A percentile compares a stretch with the other conserved stretches of the same genome.
Conservation (phyloP, 768 basidiomycete species). For the Suillus sp. region DNA sequence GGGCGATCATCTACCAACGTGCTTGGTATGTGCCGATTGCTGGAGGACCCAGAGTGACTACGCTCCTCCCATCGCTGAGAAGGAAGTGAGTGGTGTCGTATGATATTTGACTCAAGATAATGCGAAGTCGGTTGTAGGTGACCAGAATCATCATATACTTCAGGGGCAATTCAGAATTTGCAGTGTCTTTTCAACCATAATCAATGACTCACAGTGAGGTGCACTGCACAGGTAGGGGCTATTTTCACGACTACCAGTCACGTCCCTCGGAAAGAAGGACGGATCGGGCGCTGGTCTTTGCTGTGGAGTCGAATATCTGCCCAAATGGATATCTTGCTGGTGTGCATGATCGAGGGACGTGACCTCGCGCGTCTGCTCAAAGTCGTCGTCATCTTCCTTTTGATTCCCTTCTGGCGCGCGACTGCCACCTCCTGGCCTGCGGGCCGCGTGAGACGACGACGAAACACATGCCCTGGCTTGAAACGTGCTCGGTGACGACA, state of each 20-base stretch:
- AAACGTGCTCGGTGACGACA: conserved; percentile 20
- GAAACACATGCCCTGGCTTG: conserved; percentile 48
- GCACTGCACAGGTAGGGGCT: not conserved
- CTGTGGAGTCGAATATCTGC: conserved; percentile 12
- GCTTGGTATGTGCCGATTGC: conserved; percentile 16
- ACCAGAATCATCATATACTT: conserved; percentile 18
- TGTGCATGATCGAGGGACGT: conserved; percentile 22
- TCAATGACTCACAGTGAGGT: conserved; percentile 5
- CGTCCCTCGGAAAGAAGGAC: conserved; percentile 13
- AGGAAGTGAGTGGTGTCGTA: conserved; percentile 29
- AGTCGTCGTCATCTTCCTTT: conserved; percentile 22
- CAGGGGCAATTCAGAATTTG: conserved; percentile 3
- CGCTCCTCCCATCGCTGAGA: conserved; percentile 29
- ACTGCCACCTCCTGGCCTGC: conserved; percentile 17
- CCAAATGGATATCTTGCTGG: conserved; percentile 18
- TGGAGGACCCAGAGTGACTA: conserved; percentile 27
- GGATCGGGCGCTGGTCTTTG: conserved; percentile 20
- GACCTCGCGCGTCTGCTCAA: conserved; percentile 18
- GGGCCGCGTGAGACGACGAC: conserved; percentile 31
- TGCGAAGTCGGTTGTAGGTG: conserved; percentile 21
- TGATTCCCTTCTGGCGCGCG: conserved; percentile 8
- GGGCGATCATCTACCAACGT: conserved; percentile 18
- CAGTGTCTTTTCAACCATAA: not conserved
- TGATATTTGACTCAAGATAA: conserved; percentile 23
- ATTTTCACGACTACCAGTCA: not conserved